Evolutionary conservation across 371 early-diverging fungal genomes (phyloP).

Genomic region (Haplosporangium sp.): DNA sequence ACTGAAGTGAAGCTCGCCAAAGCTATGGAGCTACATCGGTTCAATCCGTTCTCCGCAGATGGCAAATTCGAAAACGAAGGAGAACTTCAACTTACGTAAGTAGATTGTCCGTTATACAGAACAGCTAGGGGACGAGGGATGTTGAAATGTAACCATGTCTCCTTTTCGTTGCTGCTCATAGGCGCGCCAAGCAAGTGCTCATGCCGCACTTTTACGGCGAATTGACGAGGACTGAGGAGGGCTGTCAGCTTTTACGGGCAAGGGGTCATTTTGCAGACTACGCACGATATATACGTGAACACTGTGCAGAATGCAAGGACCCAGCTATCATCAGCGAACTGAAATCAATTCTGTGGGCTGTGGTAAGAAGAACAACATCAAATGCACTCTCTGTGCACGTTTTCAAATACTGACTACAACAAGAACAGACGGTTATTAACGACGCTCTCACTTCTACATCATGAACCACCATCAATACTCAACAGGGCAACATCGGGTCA

Average conservation of each 20-base stretch:
- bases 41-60: conserved; percentile 45
- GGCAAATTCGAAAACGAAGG: conserved; percentile 47
- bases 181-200: conserved; percentile 38
- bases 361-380: conserved; percentile 45
- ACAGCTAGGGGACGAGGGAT: no score
- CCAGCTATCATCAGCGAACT: conserved; percentile 62
- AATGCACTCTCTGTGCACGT: not conserved
- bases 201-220: conserved; percentile 89
- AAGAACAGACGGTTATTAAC: no score
- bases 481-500: conserved; percentile 82
- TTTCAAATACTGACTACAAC: not conserved
- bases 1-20: conserved; percentile 79
- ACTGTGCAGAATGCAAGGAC: conserved; percentile 61
- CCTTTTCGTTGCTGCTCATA: not conserved
- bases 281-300: conserved; percentile 68
- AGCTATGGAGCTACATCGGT: conserved; percentile 60
- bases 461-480: not conserved
- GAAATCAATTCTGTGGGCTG: conserved; percentile 86
- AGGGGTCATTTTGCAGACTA: conserved; percentile 78
- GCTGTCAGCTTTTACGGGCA: conserved; percentile 71
- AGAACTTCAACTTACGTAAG: conserved; percentile 35
- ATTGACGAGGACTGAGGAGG: conserved; percentile 82
- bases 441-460: not conserved
- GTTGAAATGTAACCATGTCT: not conserved
- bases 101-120: not conserved